Evolutionary conservation across 2,329 filamentous ascomycete genomes (phyloP), one percentile per base, ranked within the genome.

Genomic region (Botrytis medusae): DNA sequence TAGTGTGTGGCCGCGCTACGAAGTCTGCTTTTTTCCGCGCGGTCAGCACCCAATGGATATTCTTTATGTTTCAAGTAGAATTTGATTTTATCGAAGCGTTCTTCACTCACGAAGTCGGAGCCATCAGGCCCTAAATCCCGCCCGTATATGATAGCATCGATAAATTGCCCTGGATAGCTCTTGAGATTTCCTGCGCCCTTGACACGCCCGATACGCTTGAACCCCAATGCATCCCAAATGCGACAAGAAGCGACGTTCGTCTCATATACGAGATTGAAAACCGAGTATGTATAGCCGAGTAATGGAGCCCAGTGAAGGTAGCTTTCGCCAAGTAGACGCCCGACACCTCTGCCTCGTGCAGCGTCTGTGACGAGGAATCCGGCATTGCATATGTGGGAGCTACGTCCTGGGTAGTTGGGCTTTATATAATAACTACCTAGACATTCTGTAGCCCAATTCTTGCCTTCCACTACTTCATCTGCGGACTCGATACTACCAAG

Each of bases 41-140:
- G 90, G 85, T 98, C 94, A 81, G 95, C 95, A 75, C 95, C 95
- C 79, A 92, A 91, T 74, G 96, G 96, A 82, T 99, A 98, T 82
- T 95, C 94, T 80, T 92, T 92, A 82, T 95, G 94, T 84, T 97
- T 97, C 81, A 98, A 90, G 84, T 98, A 98, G 86, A 93, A 98
- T 80, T 95, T 92, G 82, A 98, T 98, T 87, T 98, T 98, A 86
- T 98, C 95, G 86, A 98, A 98, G 78, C 96, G 93, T 85, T 98
- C 95, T 86, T 98, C 95, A 82, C 92, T 95, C 79, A 95, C 92
- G 81, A 93, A 91, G 82, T 96, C 93, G 81, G 96, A 93, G 79
- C 88, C 88, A 79, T 93, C 91, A 54, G 85, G 78, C 18, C 78
- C 79, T 7, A 82, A 76, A 48, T 91, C 89, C 71, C 89, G 87